These are phyloP conservation scores for Geosiphon pyriformis DNA, from an alignment of 192 early-diverging fungal genomes.

Conservation along the genomic window DNA sequence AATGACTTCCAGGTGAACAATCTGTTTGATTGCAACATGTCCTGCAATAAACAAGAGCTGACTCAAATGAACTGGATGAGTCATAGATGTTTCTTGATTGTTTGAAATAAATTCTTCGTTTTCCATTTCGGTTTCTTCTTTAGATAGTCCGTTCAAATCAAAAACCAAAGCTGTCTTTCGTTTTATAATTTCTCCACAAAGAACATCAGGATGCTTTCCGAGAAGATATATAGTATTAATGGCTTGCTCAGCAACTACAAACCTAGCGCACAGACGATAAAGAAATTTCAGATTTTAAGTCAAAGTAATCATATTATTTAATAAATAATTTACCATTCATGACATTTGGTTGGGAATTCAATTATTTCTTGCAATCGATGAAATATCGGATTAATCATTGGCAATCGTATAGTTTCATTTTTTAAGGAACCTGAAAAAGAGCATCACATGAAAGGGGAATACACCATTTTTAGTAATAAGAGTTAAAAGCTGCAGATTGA, in stretches of 20 bases:
- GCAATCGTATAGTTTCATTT: slow-evolving; percentile 37
- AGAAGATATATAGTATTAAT: slow-evolving; percentile 89
- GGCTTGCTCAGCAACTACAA: slow-evolving; percentile 87
- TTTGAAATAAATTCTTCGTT: slow-evolving; percentile 25
- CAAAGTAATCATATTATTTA: neutral
- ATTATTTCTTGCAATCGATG: slow-evolving; percentile 41
- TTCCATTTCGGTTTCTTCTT: slow-evolving; percentile 33
- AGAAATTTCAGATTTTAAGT: slow-evolving; percentile 13
- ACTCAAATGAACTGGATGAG: slow-evolving; percentile 56
- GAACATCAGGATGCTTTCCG: slow-evolving; percentile 82
- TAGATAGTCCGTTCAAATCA: slow-evolving; percentile 22
- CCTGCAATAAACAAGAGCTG: slow-evolving; percentile 90
- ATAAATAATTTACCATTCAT: slow-evolving; percentile 43
- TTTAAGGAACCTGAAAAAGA: slow-evolving; percentile 4
- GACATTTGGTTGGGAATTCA: slow-evolving; percentile 38
- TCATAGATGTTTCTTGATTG: slow-evolving; percentile 28
- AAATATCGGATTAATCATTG: slow-evolving; percentile 55
- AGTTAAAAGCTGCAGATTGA: slow-evolving; percentile 5
- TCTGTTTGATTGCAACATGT: slow-evolving; percentile 94
- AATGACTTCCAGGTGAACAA: slow-evolving; percentile 90
- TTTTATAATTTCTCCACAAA: slow-evolving; percentile 76
- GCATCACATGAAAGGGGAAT: no score
- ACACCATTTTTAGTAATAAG: no score
- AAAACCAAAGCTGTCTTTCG: slow-evolving; percentile 62
- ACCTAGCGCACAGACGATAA: slow-evolving; percentile 54